Base-by-base conservation (phyloP, 2,329 filamentous ascomycete genomes). In the Ophioceras dolichostomum region DNA sequence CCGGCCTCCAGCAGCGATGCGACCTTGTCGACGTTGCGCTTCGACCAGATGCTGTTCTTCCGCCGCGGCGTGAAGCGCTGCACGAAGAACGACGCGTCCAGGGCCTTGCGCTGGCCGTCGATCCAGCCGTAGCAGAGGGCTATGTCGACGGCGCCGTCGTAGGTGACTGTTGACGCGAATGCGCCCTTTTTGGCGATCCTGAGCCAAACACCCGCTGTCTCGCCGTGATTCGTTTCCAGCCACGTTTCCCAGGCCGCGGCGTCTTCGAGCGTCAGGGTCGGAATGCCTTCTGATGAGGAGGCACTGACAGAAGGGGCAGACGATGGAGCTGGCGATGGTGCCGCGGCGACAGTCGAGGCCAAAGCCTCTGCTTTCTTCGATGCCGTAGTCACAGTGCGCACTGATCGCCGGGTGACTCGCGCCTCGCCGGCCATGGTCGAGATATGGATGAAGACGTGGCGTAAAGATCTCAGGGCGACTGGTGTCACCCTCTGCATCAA, bases 61-160 rank as follows among this genome's bases (percentile, higher is more conserved):
- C 67, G 62, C 4, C 74, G 70, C 2, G 73, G 73, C 1, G 73
- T 75, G 57, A 74, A 78, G 8, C 71, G 64, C 45, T 73, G 69
- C 2, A 69, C 49, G 49, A 70, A 76, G 45, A 61, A 64, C 3
- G 53, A 46, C 43, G 75, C 65, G 33, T 59, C 50, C 3, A 55
- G 40, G 14, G 56, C 56, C 33, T 61, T 59, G 2, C 61, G 61
- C 46, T 73, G 70, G 1, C 73, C 70, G 48, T 79, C 73, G 39
- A 78, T 79, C 73, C 74, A 79, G 30, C 75, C 74, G 47, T 68
- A 70, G 49, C 73, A 77, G 6, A 79, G 59, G 1, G 73, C 72
- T 24, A 60, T 53, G 47, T 76, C 67, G 14, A 78, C 60, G 1
- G 73, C 73, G 48, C 75, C 37, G 22, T 39, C 24, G 32, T 39